Base-by-base conservation (phyloP, 2,329 filamentous ascomycete genomes). In the Colletotrichum cereale region DNA sequence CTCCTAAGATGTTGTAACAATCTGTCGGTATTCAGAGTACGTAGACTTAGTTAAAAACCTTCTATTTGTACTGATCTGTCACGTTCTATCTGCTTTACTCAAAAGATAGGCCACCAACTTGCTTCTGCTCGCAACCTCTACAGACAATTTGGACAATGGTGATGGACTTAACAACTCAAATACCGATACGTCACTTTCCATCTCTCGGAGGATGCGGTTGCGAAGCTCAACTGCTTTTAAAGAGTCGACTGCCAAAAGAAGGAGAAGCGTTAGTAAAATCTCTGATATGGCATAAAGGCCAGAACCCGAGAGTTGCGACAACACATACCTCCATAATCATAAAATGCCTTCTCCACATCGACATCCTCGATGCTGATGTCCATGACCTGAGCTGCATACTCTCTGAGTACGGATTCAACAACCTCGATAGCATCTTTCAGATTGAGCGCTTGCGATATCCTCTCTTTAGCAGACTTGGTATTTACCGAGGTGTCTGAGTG, bases 151-250 rank as follows among this genome's bases (percentile, higher is more conserved):
- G 1, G 53, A 69, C 10, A 69, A n/a, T 5, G 66, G 52, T 7
- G 66, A 69, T 2, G 66, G 66, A 29, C 63, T 67, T 48, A 67
- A 31, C 16, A 71, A n/a, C 24, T 71, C 67, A 18, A 71, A 71
- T 0, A 67, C 67, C 0, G 67, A 71, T 10, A 71, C 26, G 16
- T 71, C 67, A 14, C 38, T 57, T 21, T 71, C 26, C 38, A 71
- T 21, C 3, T 67, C 67, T 21, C 56, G 29, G 40, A 62, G 67
- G 5, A 67, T 57, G 5, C 62, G 42, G 5, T 66, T 66, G 10
- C 67, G 47, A 29, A 67, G 67, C 38, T 71, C 67, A 6, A 71
- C 67, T 2, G 67, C 67, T 26, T 66, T 66, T 11, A 71, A 7
- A 0, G 62, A 66, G 38, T 67, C 67, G 14, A 71, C 61, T 66